Evolutionary conservation across 2,329 filamentous ascomycete genomes (phyloP).

Genomic region (Ophiocordyceps camponoti-floridani): DNA sequence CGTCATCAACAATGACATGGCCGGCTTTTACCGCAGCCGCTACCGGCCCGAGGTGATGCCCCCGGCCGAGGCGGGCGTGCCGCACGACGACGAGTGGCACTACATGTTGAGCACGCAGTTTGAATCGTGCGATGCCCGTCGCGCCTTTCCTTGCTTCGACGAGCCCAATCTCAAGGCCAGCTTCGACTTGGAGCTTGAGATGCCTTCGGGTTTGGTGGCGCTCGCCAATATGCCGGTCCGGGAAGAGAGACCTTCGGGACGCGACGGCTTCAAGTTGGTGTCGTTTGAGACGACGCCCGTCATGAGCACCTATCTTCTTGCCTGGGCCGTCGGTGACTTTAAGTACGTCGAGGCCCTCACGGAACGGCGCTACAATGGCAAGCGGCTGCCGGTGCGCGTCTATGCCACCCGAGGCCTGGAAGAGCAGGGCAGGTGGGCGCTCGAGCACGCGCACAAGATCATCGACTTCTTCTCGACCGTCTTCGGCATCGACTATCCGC

Average conservation of each 20-base stretch:
- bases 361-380: slow-evolving; percentile 76
- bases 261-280: slow-evolving; percentile 52
- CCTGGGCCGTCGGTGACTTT: slow-evolving; percentile 93
- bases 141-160: slow-evolving; percentile 95
- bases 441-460: slow-evolving; percentile 81
- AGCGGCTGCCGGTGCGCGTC: slow-evolving; percentile 79
- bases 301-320: slow-evolving; percentile 84
- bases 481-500: slow-evolving; percentile 81
- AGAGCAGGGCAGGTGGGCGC: slow-evolving; percentile 74
- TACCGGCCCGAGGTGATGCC: slow-evolving; percentile 68
- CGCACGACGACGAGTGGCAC: slow-evolving; percentile 49
- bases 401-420: slow-evolving; percentile 93
- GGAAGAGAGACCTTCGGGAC: slow-evolving; percentile 27
- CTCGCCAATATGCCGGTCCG: slow-evolving; percentile 94
- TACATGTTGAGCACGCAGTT: slow-evolving; percentile 93
- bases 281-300: slow-evolving; percentile 69
- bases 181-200: slow-evolving; percentile 84
- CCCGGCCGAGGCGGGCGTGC: slow-evolving; percentile 46
- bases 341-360: slow-evolving; percentile 91
- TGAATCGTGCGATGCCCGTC: slow-evolving; percentile 84
- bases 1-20: slow-evolving; percentile 77
- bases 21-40: slow-evolving; percentile 83
- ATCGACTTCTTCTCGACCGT: slow-evolving; percentile 95
- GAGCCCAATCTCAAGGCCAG: slow-evolving; percentile 94
- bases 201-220: slow-evolving; percentile 74